Conservation (phyloP, 495 filamentous ascomycete species). For the Bacidia rubella region DNA sequence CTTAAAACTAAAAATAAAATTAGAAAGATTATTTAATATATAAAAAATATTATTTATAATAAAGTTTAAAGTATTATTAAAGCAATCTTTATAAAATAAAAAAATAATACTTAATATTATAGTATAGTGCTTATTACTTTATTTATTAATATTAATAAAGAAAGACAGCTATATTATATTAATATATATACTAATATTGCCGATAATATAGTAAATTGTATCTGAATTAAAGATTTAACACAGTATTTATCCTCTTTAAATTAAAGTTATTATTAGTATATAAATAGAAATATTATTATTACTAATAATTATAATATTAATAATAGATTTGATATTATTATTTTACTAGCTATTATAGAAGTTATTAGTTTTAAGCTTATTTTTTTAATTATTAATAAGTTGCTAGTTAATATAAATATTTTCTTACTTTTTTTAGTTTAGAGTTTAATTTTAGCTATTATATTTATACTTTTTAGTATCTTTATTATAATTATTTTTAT, state of each 20-base stretch:
- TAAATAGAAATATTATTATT: neutral
- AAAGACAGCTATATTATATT: too few species aligned
- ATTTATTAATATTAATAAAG: neutral
- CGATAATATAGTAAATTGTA: neutral
- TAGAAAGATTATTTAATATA: too few species aligned
- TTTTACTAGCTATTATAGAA: slow-evolving; percentile 10
- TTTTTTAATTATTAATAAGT: too few species aligned
- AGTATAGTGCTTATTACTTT: neutral
- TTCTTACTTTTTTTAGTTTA: neutral
- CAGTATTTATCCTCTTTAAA: too few species aligned
- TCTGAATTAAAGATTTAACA: neutral
- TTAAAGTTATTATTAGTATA: neutral
- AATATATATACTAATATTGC: neutral
- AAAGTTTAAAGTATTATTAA: too few species aligned
- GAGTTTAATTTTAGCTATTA: neutral
- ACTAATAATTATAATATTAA: neutral
- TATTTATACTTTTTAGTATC: neutral
- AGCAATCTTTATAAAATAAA: neutral
- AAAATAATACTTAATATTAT: neutral
- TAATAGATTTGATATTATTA: slow-evolving; percentile 8
- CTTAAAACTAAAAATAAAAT: too few species aligned
- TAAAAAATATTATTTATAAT: neutral
- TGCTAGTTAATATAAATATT: neutral
- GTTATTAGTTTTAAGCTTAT: slow-evolving; percentile 9
- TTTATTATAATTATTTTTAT: neutral